phyloP scores from a whole-genome alignment of 352 stramenopile genomes.

The Phytopythium vexans region DNA sequence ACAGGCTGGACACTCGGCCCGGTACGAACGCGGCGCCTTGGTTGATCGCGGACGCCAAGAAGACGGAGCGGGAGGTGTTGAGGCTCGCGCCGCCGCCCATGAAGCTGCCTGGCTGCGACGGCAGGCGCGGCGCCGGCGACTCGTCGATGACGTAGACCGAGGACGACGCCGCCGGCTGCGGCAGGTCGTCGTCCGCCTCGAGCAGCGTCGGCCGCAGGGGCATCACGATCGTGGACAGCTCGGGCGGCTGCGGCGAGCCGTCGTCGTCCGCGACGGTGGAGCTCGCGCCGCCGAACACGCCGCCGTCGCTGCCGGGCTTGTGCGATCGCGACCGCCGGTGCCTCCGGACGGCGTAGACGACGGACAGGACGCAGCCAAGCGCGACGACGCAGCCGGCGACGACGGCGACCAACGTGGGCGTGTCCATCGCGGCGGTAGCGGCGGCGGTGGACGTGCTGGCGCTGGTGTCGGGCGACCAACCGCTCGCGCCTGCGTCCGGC shows the following conservation, averaged over 20 bases:
- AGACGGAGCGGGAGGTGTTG: conserved; percentile 14
- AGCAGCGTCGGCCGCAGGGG: conserved; percentile 6
- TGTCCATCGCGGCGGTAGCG: not conserved
- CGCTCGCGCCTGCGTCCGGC: too few relatives aligned
- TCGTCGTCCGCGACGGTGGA: conserved; percentile 6
- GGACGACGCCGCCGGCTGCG: not conserved
- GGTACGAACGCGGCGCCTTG: conserved; percentile 2
- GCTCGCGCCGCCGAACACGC: conserved; percentile 14
- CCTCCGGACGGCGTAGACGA: conserved; percentile 16
- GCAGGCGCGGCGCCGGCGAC: not conserved
- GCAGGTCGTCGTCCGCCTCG: too few relatives aligned
- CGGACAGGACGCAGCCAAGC: conserved; percentile 11
- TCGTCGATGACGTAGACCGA: not conserved
- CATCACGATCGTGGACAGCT: conserved; percentile 19
- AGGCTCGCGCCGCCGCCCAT: conserved; percentile 6
- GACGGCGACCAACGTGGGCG: conserved; percentile 8
- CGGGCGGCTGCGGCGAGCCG: conserved; percentile 8
- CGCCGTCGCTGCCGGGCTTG: conserved; percentile 12
- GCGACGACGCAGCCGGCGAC: conserved; percentile 13
- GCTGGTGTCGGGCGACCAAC: not conserved
- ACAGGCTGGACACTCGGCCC: conserved; percentile 6
- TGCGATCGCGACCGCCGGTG: conserved; percentile 2
- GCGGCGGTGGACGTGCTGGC: not conserved
- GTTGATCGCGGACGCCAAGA: conserved; percentile 14
- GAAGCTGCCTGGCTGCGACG: conserved; percentile 3